Percentiles rank a stretch among this genome's conserved stretches.
phyloP scores from a whole-genome alignment of 1,139 yeast genomes.

The Schwanniomyces etchellsii region DNA sequence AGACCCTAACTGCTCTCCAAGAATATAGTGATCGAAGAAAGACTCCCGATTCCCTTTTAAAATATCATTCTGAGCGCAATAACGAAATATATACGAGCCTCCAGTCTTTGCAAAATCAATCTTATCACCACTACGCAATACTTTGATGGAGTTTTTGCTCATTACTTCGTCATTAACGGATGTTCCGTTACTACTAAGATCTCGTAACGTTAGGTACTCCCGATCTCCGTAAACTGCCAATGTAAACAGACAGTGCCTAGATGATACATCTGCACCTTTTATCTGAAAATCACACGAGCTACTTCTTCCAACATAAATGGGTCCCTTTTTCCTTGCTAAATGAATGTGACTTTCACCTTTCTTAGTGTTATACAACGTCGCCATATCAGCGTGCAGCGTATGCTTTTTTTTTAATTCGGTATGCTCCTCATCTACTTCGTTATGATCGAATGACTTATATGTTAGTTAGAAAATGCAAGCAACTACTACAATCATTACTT shows the following conservation, averaged over 20 bases:
- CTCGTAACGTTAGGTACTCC: constrained; percentile 47
- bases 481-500: too few species aligned
- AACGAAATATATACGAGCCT: constrained; percentile 52
- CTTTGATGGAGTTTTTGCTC: constrained; percentile 41
- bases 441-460: too few species aligned
- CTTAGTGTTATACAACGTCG: constrained; percentile 29
- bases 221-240: constrained; percentile 17
- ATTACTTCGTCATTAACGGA: constrained; percentile 53
- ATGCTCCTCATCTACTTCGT: too few species aligned
- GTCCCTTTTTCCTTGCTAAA: constrained; percentile 29
- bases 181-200: constrained; percentile 64
- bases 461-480: too few species aligned
- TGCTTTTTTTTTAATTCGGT: constrained; percentile 15
- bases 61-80: constrained; percentile 21
- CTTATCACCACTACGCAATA: constrained; percentile 61
- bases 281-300: constrained; percentile 55
- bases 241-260: constrained; percentile 55
- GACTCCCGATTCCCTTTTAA: constrained; percentile 17
- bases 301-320: constrained; percentile 52
- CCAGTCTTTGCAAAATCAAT: constrained; percentile 56
- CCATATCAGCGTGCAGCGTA: constrained; percentile 16
- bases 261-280: constrained; percentile 57
- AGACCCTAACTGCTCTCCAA: constrained; percentile 61
- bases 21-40: constrained; percentile 55
- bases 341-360: constrained; percentile 26